Evolutionary conservation across 2,329 filamentous ascomycete genomes (phyloP), one percentile per base, ranked within the genome.

Genomic region (Colletotrichum lini): DNA sequence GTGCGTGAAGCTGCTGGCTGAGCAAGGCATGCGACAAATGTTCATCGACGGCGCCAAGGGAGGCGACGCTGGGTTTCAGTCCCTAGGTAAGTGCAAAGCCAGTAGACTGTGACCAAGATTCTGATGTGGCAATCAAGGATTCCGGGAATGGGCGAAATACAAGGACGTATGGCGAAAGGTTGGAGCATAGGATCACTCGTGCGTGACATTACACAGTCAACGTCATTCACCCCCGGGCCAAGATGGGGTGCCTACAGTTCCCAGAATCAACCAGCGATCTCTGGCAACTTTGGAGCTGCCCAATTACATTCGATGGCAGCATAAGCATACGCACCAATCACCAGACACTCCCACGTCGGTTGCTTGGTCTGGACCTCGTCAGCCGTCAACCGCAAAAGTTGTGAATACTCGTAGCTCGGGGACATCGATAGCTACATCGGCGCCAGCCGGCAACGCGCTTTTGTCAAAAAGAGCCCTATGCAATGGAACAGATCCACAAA

Each of bases 61-160:
- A 45, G 86, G 84, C 23, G 81, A 86, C 23, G 84, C 86, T 56
- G 83, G 83, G 18, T 85, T 90, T 68, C 82, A 84, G 67, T 82
- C 84, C 18, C 82, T 89, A 73, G 88, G 89, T 90, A 79, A 81
- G 84, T 58, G 23, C 44, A 18, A 42, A 6, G 38, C 15, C 13
- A 42, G 21, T 12, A 57, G 21, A 4, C 23, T 10, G 5, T 59
- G 30, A 40, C 47, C 21, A 16, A 2, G 30, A 38, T 67, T 65
- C 70, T 67, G 72, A 67, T 58, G 26, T 40, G 50, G 52, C 13
- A 23, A 38, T 8, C 9, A 56, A 90, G 89, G 89, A 15, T 90
- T 90, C 74, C 82, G 82, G 70, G 87, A 87, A 78, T 91, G 88
- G 89, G 87, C 88, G 57, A 82, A 80, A 73, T 91, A 91, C 76